Evolutionary conservation across 306 rosid species (phyloP).

Genomic region (Sechiopsis laciniata): DNA sequence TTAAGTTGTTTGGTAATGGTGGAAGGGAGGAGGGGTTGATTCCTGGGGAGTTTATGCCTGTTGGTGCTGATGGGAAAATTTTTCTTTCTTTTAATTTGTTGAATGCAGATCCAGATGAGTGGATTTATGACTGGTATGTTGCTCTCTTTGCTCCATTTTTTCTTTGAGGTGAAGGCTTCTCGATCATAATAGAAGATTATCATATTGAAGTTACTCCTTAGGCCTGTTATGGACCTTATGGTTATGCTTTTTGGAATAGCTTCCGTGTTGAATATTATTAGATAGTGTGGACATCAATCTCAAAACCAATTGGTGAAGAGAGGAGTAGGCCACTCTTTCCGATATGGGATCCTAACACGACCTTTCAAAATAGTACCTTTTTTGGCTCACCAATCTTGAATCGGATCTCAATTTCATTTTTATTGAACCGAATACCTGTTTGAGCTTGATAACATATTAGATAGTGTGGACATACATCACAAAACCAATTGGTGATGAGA

Average conservation of each 20-base stretch:
- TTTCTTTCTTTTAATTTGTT: constrained; percentile 91
- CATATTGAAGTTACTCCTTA: not conserved
- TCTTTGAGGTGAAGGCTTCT: too few species aligned
- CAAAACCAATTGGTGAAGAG: too few species aligned
- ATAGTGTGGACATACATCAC: too few species aligned
- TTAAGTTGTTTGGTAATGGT: constrained; percentile 80
- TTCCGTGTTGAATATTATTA: constrained; percentile 5
- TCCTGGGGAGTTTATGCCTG: constrained; percentile 90
- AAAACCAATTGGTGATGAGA: too few species aligned
- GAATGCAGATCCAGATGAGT: constrained; percentile 68
- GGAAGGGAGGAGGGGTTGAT: constrained; percentile 66
- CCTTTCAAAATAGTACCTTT: too few species aligned
- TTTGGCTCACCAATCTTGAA: too few species aligned
- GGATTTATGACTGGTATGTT: constrained; percentile 81
- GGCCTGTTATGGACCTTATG: not conserved
- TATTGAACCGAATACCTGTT: too few species aligned
- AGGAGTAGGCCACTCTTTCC: too few species aligned
- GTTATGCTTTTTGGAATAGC: not conserved
- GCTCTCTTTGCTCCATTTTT: not conserved
- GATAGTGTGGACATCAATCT: too few species aligned
- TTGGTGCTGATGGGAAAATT: constrained; percentile 85
- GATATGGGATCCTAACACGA: too few species aligned
- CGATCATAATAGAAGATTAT: not conserved
- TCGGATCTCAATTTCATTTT: too few species aligned
- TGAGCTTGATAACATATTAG: too few species aligned